Evolutionary conservation across 2,329 filamentous ascomycete species (phyloP), one percentile per base, ranked within the genome.

Genomic region (Orbilia oligospora): DNA sequence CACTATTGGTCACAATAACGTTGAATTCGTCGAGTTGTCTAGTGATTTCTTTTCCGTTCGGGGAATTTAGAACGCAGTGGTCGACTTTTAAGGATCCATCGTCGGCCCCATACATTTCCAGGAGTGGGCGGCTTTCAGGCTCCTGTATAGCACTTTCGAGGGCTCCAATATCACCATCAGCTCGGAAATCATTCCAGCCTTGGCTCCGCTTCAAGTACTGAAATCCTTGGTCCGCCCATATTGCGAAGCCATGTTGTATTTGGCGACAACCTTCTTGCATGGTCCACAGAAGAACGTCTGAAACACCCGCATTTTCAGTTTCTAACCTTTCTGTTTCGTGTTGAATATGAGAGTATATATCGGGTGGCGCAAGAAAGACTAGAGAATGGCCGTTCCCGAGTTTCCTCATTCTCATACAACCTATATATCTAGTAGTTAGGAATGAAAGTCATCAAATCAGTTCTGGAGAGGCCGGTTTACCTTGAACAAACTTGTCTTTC

Each of bases 401-500:
- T 71, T 90, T 89, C 10, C 91, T 84, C 88, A 93, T 90, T 24
- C 92, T 84, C 90, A 92, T 92, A 75, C 90, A 78, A 10, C 75
- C 75, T 78, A 63, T 51, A 24, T 20, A 20, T 48, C 44, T 8
- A 1, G 6, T 36, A 8, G 8, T 41, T 41, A 41, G 38, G 2
- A 14, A 4, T 5, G 16, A 3, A 41, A 12, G 5, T 5, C 38
- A 14, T 5, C 12, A n/a, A 20, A 20, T 10, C 9, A 22, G n/a
- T 9, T 10, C 5, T 48, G 6, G 16, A 30, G 10, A 1, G 2
- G 4, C 1, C 0, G n/a, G 5, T 44, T 9, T n/a, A 89, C 89
- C 91, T 87, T 94, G 91, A 0, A 90, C 88, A 0, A 93, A 82
- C 14, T 87, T 85, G 78, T 94, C 92, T 76, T 94, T 94, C 0